Evolutionary conservation across 192 early-diverging fungal genomes (phyloP), one percentile per base, ranked within the genome.

Genomic region (Coemansia guatemalensis): DNA sequence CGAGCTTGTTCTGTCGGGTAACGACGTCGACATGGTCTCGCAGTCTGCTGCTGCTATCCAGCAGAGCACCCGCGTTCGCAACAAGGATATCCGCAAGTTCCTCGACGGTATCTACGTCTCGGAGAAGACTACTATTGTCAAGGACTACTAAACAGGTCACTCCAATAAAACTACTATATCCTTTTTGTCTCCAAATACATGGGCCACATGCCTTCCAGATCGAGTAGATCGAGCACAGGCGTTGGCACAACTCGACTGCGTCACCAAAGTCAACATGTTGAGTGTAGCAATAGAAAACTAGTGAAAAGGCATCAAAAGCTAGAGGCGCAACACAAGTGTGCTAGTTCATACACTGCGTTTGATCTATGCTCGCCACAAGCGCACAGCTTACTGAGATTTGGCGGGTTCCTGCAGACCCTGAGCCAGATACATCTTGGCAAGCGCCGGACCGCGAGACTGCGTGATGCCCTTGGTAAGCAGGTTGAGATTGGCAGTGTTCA

Each of bases 11-110:
- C 78, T 99, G 52, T 84, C 85, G 54, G 96, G 96, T 60, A 97
- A 97, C 89, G 93, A 96, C 82, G 78, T 99, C 56, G 88, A 94
- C 60, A 86, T 85, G 82, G 96, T 99, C 50, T 97, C 95, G 47
- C 93, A 97, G 85, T 93, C 92, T 62, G 92, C 96, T 80, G 96
- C 96, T 53, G 84, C 87, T 71, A 99, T 99, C 83, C 93, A 97
- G 82, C 95, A 97, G 83, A 87, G 93, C 69, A 89, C 87, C 71
- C 82, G 86, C 52, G 95, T 95, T 81, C 92, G 90, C 84, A 95
- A 95, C 88, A 99, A 99, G 92, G 96, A 99, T 96, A 99, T 99
- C 88, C 93, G 96, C 87, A 99, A 99, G 88, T 95, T 96, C 89
- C 85, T 96, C 76, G 94, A 96, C 83, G 94, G 94, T 92, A 88